Percentiles rank a stretch among this genome's conserved stretches.
Conservation (phyloP, 2,329 filamentous ascomycete species). For the Penicillium fuscoglaucum region DNA sequence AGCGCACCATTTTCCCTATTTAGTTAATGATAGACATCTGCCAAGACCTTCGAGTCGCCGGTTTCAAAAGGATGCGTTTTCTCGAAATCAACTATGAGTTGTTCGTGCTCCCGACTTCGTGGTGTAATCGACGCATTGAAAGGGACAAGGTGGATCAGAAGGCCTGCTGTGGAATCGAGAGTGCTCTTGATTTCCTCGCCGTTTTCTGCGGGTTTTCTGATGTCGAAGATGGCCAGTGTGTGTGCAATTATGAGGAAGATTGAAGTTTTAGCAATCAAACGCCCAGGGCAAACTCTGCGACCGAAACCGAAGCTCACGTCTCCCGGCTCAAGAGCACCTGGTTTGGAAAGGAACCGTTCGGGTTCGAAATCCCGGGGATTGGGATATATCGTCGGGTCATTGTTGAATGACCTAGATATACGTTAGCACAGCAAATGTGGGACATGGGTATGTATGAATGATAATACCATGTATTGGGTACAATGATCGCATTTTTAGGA, state of each 20-base stretch:
- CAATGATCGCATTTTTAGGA: background rate
- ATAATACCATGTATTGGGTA: slow-evolving; percentile 4
- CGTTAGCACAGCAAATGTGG: background rate
- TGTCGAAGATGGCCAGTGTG: slow-evolving; percentile 3
- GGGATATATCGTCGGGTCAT: slow-evolving; percentile 3
- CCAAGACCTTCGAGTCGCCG: background rate
- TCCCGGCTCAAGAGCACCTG: background rate
- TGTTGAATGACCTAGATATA: slow-evolving; percentile 7
- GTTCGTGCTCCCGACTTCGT: background rate
- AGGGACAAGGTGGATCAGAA: background rate
- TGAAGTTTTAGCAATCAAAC: slow-evolving; percentile 5
- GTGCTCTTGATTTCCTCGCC: background rate
- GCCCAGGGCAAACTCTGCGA: slow-evolving; percentile 2
- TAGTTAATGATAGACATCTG: background rate
- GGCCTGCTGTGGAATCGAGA: background rate
- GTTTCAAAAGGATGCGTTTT: slow-evolving; percentile 1
- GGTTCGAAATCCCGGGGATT: slow-evolving; percentile 3
- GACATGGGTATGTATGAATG: too few relatives aligned
- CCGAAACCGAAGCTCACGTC: slow-evolving; percentile 9
- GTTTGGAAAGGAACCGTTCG: slow-evolving; percentile 2
- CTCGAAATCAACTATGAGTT: slow-evolving; percentile 2
- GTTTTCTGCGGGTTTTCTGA: background rate
- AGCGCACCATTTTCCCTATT: background rate
- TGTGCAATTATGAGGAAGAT: slow-evolving; percentile 6
- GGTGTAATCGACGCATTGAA: background rate